A percentile compares a stretch with the other conserved stretches of the same genome.
phyloP scores from a whole-genome alignment of 108 stramenopile genomes.

The Skeletonema costatum region DNA sequence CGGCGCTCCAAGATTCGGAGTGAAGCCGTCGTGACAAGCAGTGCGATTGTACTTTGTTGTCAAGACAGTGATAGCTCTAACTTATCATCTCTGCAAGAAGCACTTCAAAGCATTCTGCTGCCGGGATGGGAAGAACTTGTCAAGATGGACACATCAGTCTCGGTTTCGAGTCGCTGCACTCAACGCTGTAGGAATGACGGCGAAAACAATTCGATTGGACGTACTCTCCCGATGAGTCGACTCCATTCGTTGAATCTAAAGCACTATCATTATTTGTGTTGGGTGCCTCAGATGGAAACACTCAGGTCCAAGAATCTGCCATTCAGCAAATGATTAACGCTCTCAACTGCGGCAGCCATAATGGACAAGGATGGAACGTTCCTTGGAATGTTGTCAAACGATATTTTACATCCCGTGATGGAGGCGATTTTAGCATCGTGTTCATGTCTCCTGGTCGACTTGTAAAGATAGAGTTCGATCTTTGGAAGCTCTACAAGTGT shows the following conservation, averaged over 20 bases:
- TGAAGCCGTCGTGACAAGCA: conserved; percentile 33
- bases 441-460: conserved; percentile 15
- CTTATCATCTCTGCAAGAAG: conserved; percentile 8
- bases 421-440: conserved; percentile 17
- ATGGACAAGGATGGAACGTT: neutral
- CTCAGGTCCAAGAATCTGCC: conserved; percentile 15
- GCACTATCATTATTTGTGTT: conserved; percentile 29
- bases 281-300: conserved; percentile 33
- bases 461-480: conserved; percentile 32
- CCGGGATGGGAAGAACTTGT: conserved; percentile 34
- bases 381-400: conserved; percentile 4
- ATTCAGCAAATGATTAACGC: conserved; percentile 13
- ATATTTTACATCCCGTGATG: conserved; percentile 28
- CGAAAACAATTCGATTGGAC: conserved; percentile 25
- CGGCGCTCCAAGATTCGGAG: conserved; percentile 38
- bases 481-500: conserved; percentile 36
- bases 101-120: conserved; percentile 17
- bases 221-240: conserved; percentile 17
- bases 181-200: conserved; percentile 14
- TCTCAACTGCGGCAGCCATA: neutral
- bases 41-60: conserved; percentile 33
- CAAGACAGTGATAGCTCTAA: neutral
- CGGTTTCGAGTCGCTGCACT: conserved; percentile 28
- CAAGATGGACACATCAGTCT: conserved; percentile 24
- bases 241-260: conserved; percentile 13